Conservation (phyloP, 1,284 basidiomycete genomes). For the Tylopilus sp. region DNA sequence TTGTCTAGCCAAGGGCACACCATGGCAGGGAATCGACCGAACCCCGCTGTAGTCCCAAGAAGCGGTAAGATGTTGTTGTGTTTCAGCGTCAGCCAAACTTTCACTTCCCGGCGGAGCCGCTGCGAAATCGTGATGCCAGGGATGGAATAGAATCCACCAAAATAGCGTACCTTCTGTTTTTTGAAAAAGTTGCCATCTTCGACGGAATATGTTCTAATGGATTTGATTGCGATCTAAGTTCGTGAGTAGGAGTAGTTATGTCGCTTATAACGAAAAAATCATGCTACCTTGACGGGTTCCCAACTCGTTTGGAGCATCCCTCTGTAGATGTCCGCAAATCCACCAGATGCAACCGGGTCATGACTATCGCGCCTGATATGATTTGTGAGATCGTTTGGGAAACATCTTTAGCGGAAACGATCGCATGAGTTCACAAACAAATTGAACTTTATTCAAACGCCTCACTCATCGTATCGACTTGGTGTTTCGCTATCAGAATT, state of each 20-base stretch:
- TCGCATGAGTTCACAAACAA: neutral
- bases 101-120: conserved; percentile 20
- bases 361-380: conserved; percentile 10
- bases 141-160: too few relatives aligned
- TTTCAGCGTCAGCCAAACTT: conserved; percentile 16
- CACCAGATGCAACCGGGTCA: conserved; percentile 15
- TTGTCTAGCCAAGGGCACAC: conserved; percentile 27
- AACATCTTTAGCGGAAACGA: neutral
- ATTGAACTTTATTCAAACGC: neutral
- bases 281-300: conserved; percentile 9
- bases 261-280: neutral
- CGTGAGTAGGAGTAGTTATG: neutral
- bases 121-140: neutral
- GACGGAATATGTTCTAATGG: conserved; percentile 14
- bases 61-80: conserved; percentile 23
- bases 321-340: conserved; percentile 17
- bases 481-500: neutral
- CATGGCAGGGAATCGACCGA: conserved; percentile 22
- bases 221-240: conserved; percentile 14
- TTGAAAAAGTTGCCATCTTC: conserved; percentile 9
- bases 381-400: conserved; percentile 7
- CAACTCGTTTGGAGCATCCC: conserved; percentile 8
- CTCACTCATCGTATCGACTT: conserved; percentile 3
- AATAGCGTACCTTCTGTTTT: conserved; percentile 10
- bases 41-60: conserved; percentile 16